Evolutionary conservation across 805 yeast genomes (phyloP).

Genomic region (Wickerhamomyces strasburgensis): DNA sequence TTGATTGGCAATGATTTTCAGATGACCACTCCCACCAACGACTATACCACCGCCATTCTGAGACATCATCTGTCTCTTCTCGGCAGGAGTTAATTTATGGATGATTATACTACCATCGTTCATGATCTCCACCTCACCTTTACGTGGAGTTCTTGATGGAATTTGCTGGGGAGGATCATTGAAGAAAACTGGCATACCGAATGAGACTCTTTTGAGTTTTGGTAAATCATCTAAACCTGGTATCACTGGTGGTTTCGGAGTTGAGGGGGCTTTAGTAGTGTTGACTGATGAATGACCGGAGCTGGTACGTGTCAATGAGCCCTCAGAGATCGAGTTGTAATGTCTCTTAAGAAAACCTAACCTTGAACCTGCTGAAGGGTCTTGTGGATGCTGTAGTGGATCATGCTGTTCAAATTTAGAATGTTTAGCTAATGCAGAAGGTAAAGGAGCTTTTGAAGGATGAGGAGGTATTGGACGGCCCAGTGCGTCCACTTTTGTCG

Average conservation of each 20-base stretch:
- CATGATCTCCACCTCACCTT: slow-evolving; percentile 71
- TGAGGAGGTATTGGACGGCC: slow-evolving; percentile 50
- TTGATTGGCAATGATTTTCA: slow-evolving; percentile 35
- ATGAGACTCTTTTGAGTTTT: slow-evolving; percentile 59
- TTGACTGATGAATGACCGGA: slow-evolving; percentile 3
- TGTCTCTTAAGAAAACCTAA: slow-evolving; percentile 12
- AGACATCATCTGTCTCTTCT: slow-evolving; percentile 38
- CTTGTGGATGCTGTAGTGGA: slow-evolving; percentile 1
- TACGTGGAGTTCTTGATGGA: slow-evolving; percentile 78
- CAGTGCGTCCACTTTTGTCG: slow-evolving; percentile 29
- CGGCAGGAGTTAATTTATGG: slow-evolving; percentile 51
- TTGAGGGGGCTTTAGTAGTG: too few species aligned
- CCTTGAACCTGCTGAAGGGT: slow-evolving; percentile 8
- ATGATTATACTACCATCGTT: slow-evolving; percentile 50
- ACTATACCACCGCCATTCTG: slow-evolving; percentile 62
- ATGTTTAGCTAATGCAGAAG: slow-evolving; percentile 39
- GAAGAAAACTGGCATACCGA: slow-evolving; percentile 69
- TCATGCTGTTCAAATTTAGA: slow-evolving; percentile 4
- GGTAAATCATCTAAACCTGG: slow-evolving; percentile 40
- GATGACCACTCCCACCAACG: slow-evolving; percentile 73
- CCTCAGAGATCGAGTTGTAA: slow-evolving; percentile 5
- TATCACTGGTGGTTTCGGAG: slow-evolving; percentile 19
- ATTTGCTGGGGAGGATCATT: slow-evolving; percentile 93
- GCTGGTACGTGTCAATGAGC: slow-evolving; percentile 5
- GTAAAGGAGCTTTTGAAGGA: slow-evolving; percentile 41